Conservation (phyloP, 805 yeast genomes). For the Wickerhamomyces pijperi region DNA sequence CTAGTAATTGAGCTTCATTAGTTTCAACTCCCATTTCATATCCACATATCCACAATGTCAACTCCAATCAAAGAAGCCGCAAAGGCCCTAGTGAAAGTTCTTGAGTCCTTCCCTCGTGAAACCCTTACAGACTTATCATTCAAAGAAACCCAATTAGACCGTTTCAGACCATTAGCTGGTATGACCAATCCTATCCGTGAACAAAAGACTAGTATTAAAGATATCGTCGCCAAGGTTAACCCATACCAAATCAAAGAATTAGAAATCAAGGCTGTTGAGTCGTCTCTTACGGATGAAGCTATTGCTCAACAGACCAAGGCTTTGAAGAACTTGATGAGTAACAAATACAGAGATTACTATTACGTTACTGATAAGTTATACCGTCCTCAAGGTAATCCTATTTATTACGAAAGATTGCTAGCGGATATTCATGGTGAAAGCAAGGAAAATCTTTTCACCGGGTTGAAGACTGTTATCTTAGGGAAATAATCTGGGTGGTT, state of each 20-base stretch:
- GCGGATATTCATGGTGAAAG: constrained; percentile 62
- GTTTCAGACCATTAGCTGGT: constrained; percentile 43
- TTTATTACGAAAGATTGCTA: constrained; percentile 61
- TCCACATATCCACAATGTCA: too few species aligned
- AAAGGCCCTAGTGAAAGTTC: constrained; percentile 41
- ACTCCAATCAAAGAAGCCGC: constrained; percentile 33
- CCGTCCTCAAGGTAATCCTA: constrained; percentile 78
- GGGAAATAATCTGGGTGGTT: constrained; percentile 38
- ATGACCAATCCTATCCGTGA: constrained; percentile 28
- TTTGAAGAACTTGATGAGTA: constrained; percentile 42
- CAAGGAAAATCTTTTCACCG: constrained; percentile 53
- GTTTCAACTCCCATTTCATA: too few species aligned
- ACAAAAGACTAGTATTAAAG: constrained; percentile 26
- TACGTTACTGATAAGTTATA: constrained; percentile 53
- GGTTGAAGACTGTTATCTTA: constrained; percentile 62
- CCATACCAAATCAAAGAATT: constrained; percentile 31
- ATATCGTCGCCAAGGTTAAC: constrained; percentile 34
- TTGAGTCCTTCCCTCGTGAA: constrained; percentile 60
- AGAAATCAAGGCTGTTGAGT: constrained; percentile 33
- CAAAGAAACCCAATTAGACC: constrained; percentile 51
- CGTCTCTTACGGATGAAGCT: constrained; percentile 31
- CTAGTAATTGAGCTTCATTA: too few species aligned
- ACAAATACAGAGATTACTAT: constrained; percentile 55
- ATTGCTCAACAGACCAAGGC: constrained; percentile 45
- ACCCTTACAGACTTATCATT: constrained; percentile 59